A percentile compares a stretch with the other conserved stretches of the same genome.
phyloP scores from a whole-genome alignment of 441 rosid species.

The Brassica hybrid region DNA sequence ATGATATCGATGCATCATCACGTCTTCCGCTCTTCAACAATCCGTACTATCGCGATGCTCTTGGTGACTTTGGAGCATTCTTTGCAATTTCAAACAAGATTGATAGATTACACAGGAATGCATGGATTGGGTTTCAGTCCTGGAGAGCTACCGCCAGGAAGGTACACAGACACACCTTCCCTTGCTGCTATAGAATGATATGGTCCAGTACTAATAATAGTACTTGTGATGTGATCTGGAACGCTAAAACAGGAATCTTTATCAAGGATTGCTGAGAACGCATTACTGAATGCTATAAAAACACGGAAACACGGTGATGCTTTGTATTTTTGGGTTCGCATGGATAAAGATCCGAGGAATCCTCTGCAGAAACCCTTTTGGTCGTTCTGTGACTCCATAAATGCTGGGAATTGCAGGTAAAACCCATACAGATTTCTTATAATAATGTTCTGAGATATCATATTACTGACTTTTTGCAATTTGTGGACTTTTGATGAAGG shows the following conservation, averaged over 20 bases:
- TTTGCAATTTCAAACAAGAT: constrained; percentile 74
- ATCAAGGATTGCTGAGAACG: constrained; percentile 76
- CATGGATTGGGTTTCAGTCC: constrained; percentile 98
- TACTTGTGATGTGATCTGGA: constrained; percentile 19
- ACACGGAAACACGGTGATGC: constrained; percentile 73
- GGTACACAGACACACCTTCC: constrained; percentile 46
- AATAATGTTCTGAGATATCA: constrained; percentile 3
- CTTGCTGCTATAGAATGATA: neutral
- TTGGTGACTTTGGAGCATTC: constrained; percentile 94
- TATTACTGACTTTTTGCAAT: constrained; percentile 22
- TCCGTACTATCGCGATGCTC: constrained; percentile 81
- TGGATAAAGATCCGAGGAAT: constrained; percentile 91
- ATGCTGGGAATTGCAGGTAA: constrained; percentile 98
- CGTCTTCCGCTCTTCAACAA: constrained; percentile 78
- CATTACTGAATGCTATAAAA: constrained; percentile 70
- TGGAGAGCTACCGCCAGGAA: constrained; percentile 96
- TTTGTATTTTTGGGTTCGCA: constrained; percentile 93
- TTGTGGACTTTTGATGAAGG: constrained; percentile 49
- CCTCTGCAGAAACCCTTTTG: constrained; percentile 75
- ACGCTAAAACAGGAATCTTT: constrained; percentile 69
- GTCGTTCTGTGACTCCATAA: constrained; percentile 95
- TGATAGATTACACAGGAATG: constrained; percentile 86
- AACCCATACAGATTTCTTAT: constrained; percentile 27
- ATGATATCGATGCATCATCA: constrained; percentile 90
- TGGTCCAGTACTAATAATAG: neutral